Conservation (phyloP, 73 alveolate species). For the Paramecium pentaurelia region DNA sequence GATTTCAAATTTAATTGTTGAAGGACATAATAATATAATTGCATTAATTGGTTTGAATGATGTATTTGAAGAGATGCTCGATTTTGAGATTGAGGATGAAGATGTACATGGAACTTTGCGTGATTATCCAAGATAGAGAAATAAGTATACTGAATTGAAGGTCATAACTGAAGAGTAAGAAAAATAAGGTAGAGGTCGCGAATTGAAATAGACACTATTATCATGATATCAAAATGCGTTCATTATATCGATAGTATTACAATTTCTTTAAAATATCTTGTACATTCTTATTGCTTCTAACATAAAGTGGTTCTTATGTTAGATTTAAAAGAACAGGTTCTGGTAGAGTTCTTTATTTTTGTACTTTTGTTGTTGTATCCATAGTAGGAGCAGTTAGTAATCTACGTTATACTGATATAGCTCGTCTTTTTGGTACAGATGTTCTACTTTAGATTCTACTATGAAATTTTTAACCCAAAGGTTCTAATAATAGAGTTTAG, state of each 20-base stretch:
- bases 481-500: not conserved
- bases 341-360: not conserved
- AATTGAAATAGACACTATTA: not conserved
- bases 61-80: conserved; percentile 60
- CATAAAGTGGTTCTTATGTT: not conserved
- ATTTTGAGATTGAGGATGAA: conserved; percentile 57
- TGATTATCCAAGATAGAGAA: not conserved
- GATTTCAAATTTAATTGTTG: not conserved
- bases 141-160: not conserved
- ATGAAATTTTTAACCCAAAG: not conserved
- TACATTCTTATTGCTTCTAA: not conserved
- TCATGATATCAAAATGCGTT: not conserved
- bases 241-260: not conserved
- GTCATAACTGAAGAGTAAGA: conserved; percentile 27
- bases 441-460: not conserved
- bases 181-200: not conserved
- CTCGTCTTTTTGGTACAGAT: not conserved
- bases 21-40: not conserved
- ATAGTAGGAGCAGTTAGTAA: not conserved
- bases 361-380: not conserved
- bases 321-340: not conserved
- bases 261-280: not conserved
- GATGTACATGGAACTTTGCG: conserved; percentile 49
- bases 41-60: conserved; percentile 43
- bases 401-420: not conserved